Evolutionary conservation across 116 monocot species (phyloP).

Genomic region (Posidonia oceanica): DNA sequence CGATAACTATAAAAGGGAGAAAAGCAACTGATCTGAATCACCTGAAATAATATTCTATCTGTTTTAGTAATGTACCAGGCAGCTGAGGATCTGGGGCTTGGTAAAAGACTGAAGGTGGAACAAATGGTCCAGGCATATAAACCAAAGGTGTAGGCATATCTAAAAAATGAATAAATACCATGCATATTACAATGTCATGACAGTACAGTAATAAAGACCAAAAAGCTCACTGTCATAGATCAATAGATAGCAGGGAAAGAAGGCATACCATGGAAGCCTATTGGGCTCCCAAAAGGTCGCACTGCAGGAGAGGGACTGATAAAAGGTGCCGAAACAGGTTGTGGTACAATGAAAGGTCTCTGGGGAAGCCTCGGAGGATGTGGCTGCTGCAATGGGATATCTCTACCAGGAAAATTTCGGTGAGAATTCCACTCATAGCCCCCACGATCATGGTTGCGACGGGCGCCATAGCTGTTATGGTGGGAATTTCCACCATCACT

Average conservation of each 20-base stretch:
- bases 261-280: slow-evolving; percentile 31
- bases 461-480: slow-evolving; percentile 14
- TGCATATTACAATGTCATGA: not conserved
- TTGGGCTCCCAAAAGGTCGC: slow-evolving; percentile 20
- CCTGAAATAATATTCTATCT: slow-evolving; percentile 88
- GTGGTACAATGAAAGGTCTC: slow-evolving; percentile 23
- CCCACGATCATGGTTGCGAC: slow-evolving; percentile 16
- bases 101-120: slow-evolving; percentile 19
- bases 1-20: not conserved
- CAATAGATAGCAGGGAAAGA: not conserved
- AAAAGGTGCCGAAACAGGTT: slow-evolving; percentile 17
- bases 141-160: slow-evolving; percentile 35
- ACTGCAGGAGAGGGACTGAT: slow-evolving; percentile 14
- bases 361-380: slow-evolving; percentile 13
- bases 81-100: slow-evolving; percentile 22
- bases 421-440: slow-evolving; percentile 22
- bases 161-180: slow-evolving; percentile 3
- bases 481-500: slow-evolving; percentile 21
- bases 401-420: slow-evolving; percentile 14
- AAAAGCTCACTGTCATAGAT: not conserved
- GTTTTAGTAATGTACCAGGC: slow-evolving; percentile 10
- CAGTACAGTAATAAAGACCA: not conserved
- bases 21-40: slow-evolving; percentile 2
- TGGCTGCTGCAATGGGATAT: slow-evolving; percentile 18
- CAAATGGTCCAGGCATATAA: slow-evolving; percentile 29